Conservation (phyloP, 1,284 basidiomycete genomes). For the Trichosporon faecale region DNA sequence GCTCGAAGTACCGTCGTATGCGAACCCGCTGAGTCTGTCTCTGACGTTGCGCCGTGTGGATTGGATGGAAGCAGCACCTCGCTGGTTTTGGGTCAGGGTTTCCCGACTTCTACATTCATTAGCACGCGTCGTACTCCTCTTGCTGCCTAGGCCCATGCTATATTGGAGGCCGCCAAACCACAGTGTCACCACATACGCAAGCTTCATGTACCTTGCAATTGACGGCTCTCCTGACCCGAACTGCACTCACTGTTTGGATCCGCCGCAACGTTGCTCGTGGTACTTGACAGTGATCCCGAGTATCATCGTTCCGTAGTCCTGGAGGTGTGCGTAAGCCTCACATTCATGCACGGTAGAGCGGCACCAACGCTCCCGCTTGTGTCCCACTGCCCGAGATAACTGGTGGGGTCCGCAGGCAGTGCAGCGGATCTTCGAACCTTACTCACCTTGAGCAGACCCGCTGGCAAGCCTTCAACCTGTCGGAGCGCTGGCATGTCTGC, state of each 20-base stretch:
- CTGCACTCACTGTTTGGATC: background rate
- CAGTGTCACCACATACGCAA: background rate
- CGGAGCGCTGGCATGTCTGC: slow-evolving; percentile 29
- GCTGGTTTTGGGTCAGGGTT: slow-evolving; percentile 9
- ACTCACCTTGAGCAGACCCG: slow-evolving; percentile 18
- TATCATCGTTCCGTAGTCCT: slow-evolving; percentile 25
- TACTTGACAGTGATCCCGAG: slow-evolving; percentile 26
- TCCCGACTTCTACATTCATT: slow-evolving; percentile 1
- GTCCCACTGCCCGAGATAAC: background rate
- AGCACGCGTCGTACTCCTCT: background rate
- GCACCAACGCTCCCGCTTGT: background rate
- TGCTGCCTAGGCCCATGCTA: background rate
- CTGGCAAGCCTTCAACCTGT: slow-evolving; percentile 37
- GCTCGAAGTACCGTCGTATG: background rate
- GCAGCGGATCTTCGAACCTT: slow-evolving; percentile 14
- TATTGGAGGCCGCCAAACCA: background rate
- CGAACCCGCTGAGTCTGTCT: background rate
- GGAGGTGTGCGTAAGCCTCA: background rate
- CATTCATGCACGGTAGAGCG: background rate
- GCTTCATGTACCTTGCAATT: background rate
- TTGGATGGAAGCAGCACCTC: background rate
- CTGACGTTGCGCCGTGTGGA: background rate
- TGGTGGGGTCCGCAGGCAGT: background rate
- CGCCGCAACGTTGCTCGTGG: slow-evolving; percentile 2
- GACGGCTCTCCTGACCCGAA: background rate